These are phyloP conservation scores for Cladosporium sphaerospermum DNA, from an alignment of 2,329 filamentous ascomycete species.

Conservation along the genomic window DNA sequence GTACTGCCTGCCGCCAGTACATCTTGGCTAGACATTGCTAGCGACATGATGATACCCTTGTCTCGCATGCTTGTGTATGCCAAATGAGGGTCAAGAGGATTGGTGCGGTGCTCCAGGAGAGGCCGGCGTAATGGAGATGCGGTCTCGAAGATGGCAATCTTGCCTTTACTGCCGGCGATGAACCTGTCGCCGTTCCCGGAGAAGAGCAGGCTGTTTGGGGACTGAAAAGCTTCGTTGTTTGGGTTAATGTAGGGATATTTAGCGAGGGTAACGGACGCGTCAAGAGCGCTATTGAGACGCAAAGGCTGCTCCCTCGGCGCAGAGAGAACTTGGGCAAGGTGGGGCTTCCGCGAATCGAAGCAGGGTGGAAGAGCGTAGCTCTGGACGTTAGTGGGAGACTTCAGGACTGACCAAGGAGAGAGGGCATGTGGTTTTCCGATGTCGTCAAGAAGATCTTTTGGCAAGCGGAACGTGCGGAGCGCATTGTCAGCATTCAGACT, in stretches of 20 bases:
- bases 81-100: conserved; percentile 34
- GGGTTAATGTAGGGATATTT: conserved; percentile 51
- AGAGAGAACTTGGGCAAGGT: conserved; percentile 46
- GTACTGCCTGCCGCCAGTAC: conserved; percentile 54
- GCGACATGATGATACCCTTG: conserved; percentile 50
- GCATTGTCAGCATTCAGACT: conserved; percentile 47
- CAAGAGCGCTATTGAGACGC: conserved; percentile 49
- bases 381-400: conserved; percentile 44
- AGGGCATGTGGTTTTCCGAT: conserved; percentile 33
- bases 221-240: conserved; percentile 51
- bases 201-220: conserved; percentile 52
- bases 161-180: conserved; percentile 50
- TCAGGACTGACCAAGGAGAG: conserved; percentile 41
- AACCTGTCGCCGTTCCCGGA: conserved; percentile 44
- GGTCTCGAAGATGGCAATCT: conserved; percentile 52
- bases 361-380: conserved; percentile 49
- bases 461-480: conserved; percentile 50
- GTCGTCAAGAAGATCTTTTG: conserved; percentile 43
- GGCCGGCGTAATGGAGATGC: conserved; percentile 41
- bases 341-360: conserved; percentile 47
- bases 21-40: conserved; percentile 43
- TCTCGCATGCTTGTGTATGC: conserved; percentile 29
- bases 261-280: conserved; percentile 38
- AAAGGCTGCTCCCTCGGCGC: conserved; percentile 51
- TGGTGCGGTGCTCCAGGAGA: conserved; percentile 32